A percentile compares a stretch with the other conserved stretches of the same genome.
phyloP scores from a whole-genome alignment of 345 rosid genomes.

The Turritis glabra region DNA sequence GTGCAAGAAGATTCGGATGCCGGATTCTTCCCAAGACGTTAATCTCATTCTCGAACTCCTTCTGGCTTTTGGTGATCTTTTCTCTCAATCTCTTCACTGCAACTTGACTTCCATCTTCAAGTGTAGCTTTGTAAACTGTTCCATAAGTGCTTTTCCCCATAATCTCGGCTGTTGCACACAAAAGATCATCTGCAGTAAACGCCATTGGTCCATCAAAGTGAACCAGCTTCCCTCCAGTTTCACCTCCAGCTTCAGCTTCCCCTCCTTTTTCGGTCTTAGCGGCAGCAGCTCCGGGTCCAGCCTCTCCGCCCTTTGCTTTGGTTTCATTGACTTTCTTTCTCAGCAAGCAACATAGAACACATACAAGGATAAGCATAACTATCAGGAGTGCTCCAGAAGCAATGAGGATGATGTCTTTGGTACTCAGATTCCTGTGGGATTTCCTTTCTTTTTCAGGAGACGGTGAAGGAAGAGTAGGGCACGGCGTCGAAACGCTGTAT shows the following conservation, averaged over 20 bases:
- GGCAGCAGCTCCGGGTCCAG: conserved; percentile 28
- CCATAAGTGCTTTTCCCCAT: conserved; percentile 97
- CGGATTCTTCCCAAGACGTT: conserved; percentile 71
- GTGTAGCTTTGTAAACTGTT: conserved; percentile 90
- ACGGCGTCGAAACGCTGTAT: conserved; percentile 53
- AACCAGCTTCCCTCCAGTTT: conserved; percentile 84
- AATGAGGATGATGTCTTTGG: conserved; percentile 74
- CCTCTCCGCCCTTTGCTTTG: conserved; percentile 46
- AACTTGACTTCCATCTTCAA: conserved; percentile 92
- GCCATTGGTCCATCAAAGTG: conserved; percentile 92
- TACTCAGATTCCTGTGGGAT: conserved; percentile 51
- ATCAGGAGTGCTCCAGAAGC: conserved; percentile 68
- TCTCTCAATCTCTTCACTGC: conserved; percentile 91
- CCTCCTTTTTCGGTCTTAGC: conserved; percentile 57
- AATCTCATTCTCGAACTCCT: conserved; percentile 79
- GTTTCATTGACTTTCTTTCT: conserved; percentile 51
- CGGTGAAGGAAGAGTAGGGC: conserved; percentile 52
- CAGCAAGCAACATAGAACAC: conserved; percentile 65
- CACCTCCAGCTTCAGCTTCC: conserved; percentile 70
- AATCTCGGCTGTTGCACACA: conserved; percentile 97
- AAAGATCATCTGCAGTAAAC: conserved; percentile 90
- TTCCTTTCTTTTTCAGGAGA: conserved; percentile 30
- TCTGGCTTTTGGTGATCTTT: conserved; percentile 77
- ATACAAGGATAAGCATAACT: conserved; percentile 57
- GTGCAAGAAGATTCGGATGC: conserved; percentile 78